Evolutionary conservation across 1,284 basidiomycete genomes (phyloP).

Genomic region (Fomes fomentarius): DNA sequence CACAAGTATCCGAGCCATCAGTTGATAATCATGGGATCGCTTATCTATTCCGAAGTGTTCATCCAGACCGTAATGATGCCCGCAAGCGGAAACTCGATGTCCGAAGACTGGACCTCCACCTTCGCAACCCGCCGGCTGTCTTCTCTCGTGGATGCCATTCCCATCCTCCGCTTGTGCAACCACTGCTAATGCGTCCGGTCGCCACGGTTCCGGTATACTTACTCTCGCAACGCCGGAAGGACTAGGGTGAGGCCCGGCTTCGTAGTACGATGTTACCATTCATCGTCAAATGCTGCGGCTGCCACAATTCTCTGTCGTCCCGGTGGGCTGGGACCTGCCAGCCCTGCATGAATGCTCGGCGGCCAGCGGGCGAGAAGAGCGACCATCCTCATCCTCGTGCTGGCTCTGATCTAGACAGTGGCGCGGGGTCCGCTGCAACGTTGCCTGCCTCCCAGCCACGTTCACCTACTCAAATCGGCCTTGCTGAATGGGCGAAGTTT

Average conservation of each 20-base stretch:
- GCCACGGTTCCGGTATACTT: neutral
- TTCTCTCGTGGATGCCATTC: neutral
- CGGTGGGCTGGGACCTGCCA: neutral
- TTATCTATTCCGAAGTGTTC: neutral
- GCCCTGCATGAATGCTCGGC: neutral
- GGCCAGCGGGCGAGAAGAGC: neutral
- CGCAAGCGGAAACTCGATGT: neutral
- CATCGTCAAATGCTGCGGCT: neutral
- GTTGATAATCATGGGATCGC: no score
- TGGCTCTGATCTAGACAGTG: neutral
- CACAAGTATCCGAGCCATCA: no score
- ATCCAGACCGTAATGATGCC: neutral
- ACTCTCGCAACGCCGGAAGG: neutral
- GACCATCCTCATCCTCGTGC: neutral
- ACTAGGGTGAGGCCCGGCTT: neutral
- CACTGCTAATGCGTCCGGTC: neutral
- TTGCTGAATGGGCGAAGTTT: neutral
- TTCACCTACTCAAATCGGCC: neutral
- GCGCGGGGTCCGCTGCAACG: neutral
- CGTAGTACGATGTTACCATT: neutral
- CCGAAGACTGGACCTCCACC: neutral
- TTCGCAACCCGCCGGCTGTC: neutral
- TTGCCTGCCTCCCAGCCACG: neutral
- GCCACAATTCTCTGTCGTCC: neutral
- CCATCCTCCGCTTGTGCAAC: neutral